Evolutionary conservation across 2,329 filamentous ascomycete genomes (phyloP).

Genomic region (Pseudogymnoascus sp.): DNA sequence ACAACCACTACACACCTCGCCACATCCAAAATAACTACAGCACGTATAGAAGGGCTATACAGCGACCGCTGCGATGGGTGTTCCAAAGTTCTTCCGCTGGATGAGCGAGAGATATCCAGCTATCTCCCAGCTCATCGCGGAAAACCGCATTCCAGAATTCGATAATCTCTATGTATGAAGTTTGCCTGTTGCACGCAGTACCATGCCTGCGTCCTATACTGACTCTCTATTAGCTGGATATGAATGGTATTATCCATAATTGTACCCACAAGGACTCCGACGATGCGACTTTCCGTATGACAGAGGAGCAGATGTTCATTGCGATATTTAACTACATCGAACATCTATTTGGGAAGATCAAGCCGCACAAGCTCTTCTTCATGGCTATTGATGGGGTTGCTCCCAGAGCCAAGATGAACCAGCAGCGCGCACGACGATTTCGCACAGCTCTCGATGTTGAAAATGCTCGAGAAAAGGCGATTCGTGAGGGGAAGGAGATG

Average conservation of each 20-base stretch:
- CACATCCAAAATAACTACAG: not conserved
- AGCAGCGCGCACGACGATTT: conserved; percentile 91
- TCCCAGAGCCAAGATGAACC: conserved; percentile 98
- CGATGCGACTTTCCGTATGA: conserved; percentile 83
- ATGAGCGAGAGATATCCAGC: conserved; percentile 97
- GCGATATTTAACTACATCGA: conserved; percentile 99
- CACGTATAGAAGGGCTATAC: conserved; percentile 4
- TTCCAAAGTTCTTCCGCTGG: conserved; percentile 59
- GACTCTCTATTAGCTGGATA: conserved; percentile 50
- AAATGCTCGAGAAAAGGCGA: conserved; percentile 81
- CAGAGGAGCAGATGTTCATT: conserved; percentile 99
- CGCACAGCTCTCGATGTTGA: conserved; percentile 89
- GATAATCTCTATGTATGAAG: conserved; percentile 77
- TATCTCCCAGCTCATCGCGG: conserved; percentile 95
- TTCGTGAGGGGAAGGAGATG: conserved; percentile 80
- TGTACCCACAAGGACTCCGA: conserved; percentile 97
- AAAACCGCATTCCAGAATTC: conserved; percentile 98
- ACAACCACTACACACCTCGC: not conserved
- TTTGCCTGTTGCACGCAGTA: conserved; percentile 13
- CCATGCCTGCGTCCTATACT: not conserved
- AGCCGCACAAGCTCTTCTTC: conserved; percentile 96
- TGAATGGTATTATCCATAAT: conserved; percentile 99
- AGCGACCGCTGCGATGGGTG: conserved; percentile 35
- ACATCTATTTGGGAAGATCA: conserved; percentile 96
- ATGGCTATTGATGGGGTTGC: conserved; percentile 99